Evolutionary conservation across 208 protist species (phyloP).

Genomic region (Acanthamoeba sp.): DNA sequence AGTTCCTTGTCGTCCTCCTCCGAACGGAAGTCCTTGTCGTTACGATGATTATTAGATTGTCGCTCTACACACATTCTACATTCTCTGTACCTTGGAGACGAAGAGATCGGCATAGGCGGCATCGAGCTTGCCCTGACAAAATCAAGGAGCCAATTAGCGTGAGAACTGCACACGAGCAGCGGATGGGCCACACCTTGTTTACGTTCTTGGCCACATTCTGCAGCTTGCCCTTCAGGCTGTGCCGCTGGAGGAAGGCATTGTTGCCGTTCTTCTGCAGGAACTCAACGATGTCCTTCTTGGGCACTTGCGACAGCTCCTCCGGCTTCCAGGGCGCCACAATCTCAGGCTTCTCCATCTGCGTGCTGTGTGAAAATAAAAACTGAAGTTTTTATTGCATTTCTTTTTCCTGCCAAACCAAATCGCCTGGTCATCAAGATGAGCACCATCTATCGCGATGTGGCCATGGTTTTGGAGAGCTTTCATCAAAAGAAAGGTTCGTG

Average conservation of each 20-base stretch:
- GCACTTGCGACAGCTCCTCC: conserved; percentile 29
- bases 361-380: neutral
- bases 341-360: neutral
- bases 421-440: neutral
- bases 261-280: conserved; percentile 50
- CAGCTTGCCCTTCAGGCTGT: conserved; percentile 47
- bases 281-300: conserved; percentile 51
- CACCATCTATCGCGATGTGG: neutral
- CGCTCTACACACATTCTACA: neutral
- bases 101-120: conserved; percentile 33
- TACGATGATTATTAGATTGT: neutral
- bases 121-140: conserved; percentile 19
- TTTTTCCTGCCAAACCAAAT: neutral
- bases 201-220: conserved; percentile 31
- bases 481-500: neutral
- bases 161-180: neutral
- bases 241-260: conserved; percentile 23
- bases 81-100: neutral
- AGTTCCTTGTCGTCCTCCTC: conserved; percentile 53
- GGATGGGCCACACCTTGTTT: neutral
- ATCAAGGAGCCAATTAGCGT: neutral
- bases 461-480: neutral
- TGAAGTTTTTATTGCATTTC: neutral
- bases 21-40: conserved; percentile 8
- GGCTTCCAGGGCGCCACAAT: conserved; percentile 12